A percentile compares a stretch with the other conserved stretches of the same genome.
Conservation (phyloP, 805 yeast genomes). For the Pichia thaimueangensis region DNA sequence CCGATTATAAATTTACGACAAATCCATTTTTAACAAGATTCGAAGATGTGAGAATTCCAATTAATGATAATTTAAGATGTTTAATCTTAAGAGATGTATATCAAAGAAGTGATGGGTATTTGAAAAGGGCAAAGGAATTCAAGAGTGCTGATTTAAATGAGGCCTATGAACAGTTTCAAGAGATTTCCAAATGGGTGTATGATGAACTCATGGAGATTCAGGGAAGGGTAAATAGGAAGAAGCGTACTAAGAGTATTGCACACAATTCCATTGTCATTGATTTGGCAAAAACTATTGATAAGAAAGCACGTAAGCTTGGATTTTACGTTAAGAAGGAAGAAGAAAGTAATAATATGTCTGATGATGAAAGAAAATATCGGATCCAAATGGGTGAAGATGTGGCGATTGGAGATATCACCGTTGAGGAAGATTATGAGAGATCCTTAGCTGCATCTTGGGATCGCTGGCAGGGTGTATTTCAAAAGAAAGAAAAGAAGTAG, state of each 20-base stretch:
- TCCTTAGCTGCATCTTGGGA: background rate
- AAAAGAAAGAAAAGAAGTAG: no score
- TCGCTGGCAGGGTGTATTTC: background rate
- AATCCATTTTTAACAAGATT: slow-evolving; percentile 28
- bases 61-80: slow-evolving; percentile 15
- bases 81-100: slow-evolving; percentile 25
- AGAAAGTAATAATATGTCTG: background rate
- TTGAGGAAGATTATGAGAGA: slow-evolving; percentile 1
- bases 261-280: slow-evolving; percentile 17
- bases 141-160: slow-evolving; percentile 11
- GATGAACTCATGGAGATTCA: slow-evolving; percentile 13
- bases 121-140: slow-evolving; percentile 12
- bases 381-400: slow-evolving; percentile 9
- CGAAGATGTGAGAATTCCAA: slow-evolving; percentile 19
- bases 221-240: slow-evolving; percentile 11
- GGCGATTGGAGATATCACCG: slow-evolving; percentile 6
- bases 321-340: slow-evolving; percentile 2
- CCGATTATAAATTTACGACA: slow-evolving; percentile 12
- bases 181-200: slow-evolving; percentile 23
- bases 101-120: slow-evolving; percentile 19
- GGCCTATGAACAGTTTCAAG: slow-evolving; percentile 12
- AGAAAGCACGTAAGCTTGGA: slow-evolving; percentile 13
- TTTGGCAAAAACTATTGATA: slow-evolving; percentile 16
- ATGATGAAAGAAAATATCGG: slow-evolving; percentile 4
- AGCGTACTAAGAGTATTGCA: background rate